Evolutionary conservation across 177 flowering plant species (phyloP).

Genomic region (Vitis hybrid): DNA sequence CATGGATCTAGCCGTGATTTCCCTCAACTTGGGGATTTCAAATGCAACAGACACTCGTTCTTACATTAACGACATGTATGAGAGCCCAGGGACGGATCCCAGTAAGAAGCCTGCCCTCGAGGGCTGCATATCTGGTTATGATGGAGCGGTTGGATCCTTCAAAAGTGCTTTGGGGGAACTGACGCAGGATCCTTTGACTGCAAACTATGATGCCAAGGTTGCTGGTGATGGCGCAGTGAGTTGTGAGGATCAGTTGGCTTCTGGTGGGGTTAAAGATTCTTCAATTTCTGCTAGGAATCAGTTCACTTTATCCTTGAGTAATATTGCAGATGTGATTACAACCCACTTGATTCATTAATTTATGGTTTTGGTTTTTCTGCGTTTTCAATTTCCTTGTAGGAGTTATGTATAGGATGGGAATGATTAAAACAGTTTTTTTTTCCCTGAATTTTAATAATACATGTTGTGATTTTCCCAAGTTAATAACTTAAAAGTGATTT

Average conservation of each 20-base stretch:
- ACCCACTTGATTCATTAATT: too few relatives aligned
- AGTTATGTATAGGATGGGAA: too few relatives aligned
- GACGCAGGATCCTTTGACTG: neutral
- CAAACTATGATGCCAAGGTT: constrained; percentile 6
- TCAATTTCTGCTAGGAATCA: neutral
- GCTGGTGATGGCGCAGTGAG: neutral
- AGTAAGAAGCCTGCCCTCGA: neutral
- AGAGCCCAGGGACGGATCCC: neutral
- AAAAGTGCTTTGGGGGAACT: neutral
- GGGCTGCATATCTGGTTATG: neutral
- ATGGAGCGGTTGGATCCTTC: neutral
- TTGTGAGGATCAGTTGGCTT: constrained; percentile 1
- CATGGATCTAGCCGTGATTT: neutral
- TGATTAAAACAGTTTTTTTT: too few relatives aligned
- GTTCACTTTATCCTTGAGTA: neutral
- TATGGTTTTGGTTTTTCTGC: too few relatives aligned
- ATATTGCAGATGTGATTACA: neutral
- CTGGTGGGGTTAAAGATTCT: neutral
- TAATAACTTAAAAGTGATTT: too few relatives aligned
- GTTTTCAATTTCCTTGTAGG: too few relatives aligned
- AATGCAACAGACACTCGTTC: neutral
- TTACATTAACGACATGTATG: neutral
- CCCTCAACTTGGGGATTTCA: neutral
- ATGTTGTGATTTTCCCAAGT: too few relatives aligned
- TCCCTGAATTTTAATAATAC: too few relatives aligned